phyloP scores from a whole-genome alignment of 2,329 filamentous ascomycete genomes.

The Neopestalotiopsis sp. region DNA sequence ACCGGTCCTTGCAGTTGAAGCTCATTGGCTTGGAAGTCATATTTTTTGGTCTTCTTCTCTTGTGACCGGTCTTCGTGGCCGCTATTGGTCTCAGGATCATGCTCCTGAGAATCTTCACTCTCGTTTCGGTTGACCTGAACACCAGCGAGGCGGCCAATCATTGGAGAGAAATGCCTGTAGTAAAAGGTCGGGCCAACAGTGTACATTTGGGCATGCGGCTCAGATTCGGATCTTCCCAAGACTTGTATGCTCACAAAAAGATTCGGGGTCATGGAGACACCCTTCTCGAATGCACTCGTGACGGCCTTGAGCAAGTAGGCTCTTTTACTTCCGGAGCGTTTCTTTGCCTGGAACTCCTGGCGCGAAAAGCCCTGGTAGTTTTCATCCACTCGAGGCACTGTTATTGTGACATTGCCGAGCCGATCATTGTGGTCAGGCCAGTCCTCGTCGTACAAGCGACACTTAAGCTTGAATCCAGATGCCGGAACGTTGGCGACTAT shows the following conservation, averaged over 20 bases:
- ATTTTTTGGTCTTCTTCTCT: slow-evolving; percentile 68
- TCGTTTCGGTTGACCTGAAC: slow-evolving; percentile 70
- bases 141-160: slow-evolving; percentile 82
- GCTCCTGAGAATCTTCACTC: slow-evolving; percentile 46
- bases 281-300: slow-evolving; percentile 64
- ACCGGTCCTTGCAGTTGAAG: slow-evolving; percentile 87
- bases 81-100: slow-evolving; percentile 21
- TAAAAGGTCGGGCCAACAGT: slow-evolving; percentile 77
- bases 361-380: slow-evolving; percentile 71
- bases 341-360: slow-evolving; percentile 74
- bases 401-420: slow-evolving; percentile 82
- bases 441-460: slow-evolving; percentile 89
- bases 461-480: slow-evolving; percentile 83
- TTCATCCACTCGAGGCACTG: slow-evolving; percentile 63
- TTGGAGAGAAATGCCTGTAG: slow-evolving; percentile 85
- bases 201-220: slow-evolving; percentile 72
- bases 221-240: slow-evolving; percentile 74
- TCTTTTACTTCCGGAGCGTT: slow-evolving; percentile 84
- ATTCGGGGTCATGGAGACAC: slow-evolving; percentile 70
- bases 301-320: slow-evolving; percentile 79
- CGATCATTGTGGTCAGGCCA: slow-evolving; percentile 84
- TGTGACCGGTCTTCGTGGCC: slow-evolving; percentile 35
- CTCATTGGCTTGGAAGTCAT: slow-evolving; percentile 94
- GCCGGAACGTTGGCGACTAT: slow-evolving; percentile 84
- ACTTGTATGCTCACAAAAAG: slow-evolving; percentile 77